These are phyloP conservation scores for Calonectria honghensis DNA, from an alignment of 2,329 filamentous ascomycete genomes.

Conservation along the genomic window DNA sequence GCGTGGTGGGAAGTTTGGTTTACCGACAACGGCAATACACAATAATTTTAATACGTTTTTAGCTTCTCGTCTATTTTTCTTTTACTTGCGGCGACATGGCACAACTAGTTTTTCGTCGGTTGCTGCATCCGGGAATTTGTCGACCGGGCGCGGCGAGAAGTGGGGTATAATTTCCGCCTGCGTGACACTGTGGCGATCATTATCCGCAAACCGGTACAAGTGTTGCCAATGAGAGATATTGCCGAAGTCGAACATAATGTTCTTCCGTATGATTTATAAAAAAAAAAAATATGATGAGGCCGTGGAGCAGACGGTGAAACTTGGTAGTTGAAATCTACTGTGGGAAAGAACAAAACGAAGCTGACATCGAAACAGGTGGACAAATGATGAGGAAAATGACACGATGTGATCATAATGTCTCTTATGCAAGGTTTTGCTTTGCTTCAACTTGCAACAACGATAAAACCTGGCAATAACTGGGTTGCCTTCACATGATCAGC, in stretches of 20 bases:
- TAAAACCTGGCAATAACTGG: too few relatives aligned
- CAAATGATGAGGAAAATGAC: too few relatives aligned
- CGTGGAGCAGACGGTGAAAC: background rate
- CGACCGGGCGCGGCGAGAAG: background rate
- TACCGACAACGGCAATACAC: background rate
- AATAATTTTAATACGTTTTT: background rate
- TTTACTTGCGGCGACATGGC: background rate
- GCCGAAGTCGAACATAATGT: background rate
- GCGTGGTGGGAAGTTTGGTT: background rate
- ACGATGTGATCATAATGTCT: too few relatives aligned
- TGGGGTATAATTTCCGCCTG: background rate
- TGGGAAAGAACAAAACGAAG: too few relatives aligned
- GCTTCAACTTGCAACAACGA: too few relatives aligned
- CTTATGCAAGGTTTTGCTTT: too few relatives aligned
- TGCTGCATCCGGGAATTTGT: background rate
- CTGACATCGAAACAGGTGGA: too few relatives aligned
- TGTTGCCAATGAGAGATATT: background rate
- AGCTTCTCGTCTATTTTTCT: background rate
- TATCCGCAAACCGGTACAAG: background rate
- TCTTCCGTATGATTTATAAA: background rate
- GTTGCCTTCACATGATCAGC: too few relatives aligned
- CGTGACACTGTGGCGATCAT: background rate
- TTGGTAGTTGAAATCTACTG: background rate
- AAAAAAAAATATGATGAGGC: background rate
- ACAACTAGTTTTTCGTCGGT: background rate